Evolutionary conservation across 257 asterid species (phyloP).

Genomic region (Solanum chiquidenum): DNA sequence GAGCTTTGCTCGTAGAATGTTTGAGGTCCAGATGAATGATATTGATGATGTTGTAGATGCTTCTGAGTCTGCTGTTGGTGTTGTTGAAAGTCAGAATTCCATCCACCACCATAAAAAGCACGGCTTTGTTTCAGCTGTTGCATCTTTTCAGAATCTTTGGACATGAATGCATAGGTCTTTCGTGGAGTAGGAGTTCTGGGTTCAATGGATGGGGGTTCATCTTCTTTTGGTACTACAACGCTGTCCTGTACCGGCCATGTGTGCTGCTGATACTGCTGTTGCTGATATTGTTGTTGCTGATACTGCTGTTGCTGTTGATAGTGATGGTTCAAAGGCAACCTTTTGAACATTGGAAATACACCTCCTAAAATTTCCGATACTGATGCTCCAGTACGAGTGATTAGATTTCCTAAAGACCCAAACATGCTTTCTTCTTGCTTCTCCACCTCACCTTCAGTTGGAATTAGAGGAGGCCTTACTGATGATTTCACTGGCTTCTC

Average conservation of each 20-base stretch:
- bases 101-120: slow-evolving; percentile 60
- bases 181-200: slow-evolving; percentile 74
- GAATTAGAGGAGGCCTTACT: slow-evolving; percentile 56
- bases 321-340: slow-evolving; percentile 24
- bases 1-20: slow-evolving; percentile 60
- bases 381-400: slow-evolving; percentile 57
- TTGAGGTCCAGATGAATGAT: slow-evolving; percentile 45
- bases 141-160: slow-evolving; percentile 76
- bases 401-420: slow-evolving; percentile 48
- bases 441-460: slow-evolving; percentile 60
- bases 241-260: slow-evolving; percentile 81
- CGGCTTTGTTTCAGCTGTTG: slow-evolving; percentile 75
- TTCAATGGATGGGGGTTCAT: slow-evolving; percentile 71
- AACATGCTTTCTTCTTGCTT: slow-evolving; percentile 66
- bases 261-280: slow-evolving; percentile 36
- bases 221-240: slow-evolving; percentile 63
- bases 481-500: slow-evolving; percentile 51
- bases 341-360: slow-evolving; percentile 53
- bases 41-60: slow-evolving; percentile 62
- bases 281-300: slow-evolving; percentile 9
- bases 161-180: slow-evolving; percentile 89
- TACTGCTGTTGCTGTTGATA: slow-evolving; percentile 16
- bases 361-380: slow-evolving; percentile 56
- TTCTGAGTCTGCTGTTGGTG: slow-evolving; percentile 45
- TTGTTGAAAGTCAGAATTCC: slow-evolving; percentile 47